phyloP scores from a whole-genome alignment of 805 yeast genomes.

The Candida rishiriensis region DNA sequence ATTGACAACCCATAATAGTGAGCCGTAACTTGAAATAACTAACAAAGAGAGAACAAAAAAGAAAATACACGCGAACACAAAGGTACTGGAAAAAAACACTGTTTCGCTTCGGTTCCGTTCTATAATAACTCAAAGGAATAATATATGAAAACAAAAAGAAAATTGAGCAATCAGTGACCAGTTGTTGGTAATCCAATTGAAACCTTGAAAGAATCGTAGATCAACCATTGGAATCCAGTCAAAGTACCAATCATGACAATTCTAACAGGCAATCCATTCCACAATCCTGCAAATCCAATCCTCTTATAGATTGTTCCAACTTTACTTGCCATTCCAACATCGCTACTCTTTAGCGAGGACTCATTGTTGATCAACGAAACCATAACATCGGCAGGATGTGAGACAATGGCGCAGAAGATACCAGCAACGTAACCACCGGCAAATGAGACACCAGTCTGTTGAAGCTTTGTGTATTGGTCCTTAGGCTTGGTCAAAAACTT shows the following conservation, averaged over 20 bases:
- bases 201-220: constrained; percentile 96
- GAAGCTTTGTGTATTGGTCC: constrained; percentile 60
- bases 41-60: background rate
- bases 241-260: constrained; percentile 96
- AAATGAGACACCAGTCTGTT: constrained; percentile 94
- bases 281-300: constrained; percentile 86
- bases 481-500: constrained; percentile 64
- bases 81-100: too few relatives aligned
- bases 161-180: constrained; percentile 44
- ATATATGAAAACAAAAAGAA: too few relatives aligned
- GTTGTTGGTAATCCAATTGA: constrained; percentile 92
- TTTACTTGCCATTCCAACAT: constrained; percentile 63
- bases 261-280: constrained; percentile 95
- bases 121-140: too few relatives aligned
- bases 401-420: constrained; percentile 90
- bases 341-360: constrained; percentile 39
- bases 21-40: background rate
- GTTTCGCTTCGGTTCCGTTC: too few relatives aligned
- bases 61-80: background rate
- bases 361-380: constrained; percentile 86
- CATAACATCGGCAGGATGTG: constrained; percentile 99
- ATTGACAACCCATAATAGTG: background rate
- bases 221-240: constrained; percentile 95
- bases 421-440: constrained; percentile 97
- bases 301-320: constrained; percentile 67